A percentile compares a stretch with the other conserved stretches of the same genome.
Evolutionary conservation across 2,329 filamentous ascomycete genomes (phyloP).

Genomic region (Aspergillus transmontanensis): DNA sequence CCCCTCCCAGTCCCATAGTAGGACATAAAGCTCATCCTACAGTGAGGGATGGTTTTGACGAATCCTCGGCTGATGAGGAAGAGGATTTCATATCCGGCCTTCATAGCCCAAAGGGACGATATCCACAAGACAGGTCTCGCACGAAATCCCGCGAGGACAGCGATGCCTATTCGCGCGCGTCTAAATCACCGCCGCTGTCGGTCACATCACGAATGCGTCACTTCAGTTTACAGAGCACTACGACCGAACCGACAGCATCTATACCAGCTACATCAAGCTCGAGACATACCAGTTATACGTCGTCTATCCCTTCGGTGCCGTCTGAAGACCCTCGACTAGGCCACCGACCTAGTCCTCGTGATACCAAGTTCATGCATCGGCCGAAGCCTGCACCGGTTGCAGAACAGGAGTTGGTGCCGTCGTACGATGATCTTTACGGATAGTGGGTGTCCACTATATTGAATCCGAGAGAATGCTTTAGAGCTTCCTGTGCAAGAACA

Average conservation of each 20-base stretch:
- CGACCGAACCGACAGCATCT: slow-evolving; percentile 29
- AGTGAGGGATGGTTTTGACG: slow-evolving; percentile 7
- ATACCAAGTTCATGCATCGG: slow-evolving; percentile 22
- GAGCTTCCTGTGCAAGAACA: background rate
- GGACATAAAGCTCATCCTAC: background rate
- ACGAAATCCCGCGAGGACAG: slow-evolving; percentile 13
- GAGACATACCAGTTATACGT: slow-evolving; percentile 36
- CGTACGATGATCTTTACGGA: slow-evolving; percentile 44
- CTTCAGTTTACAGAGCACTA: slow-evolving; percentile 34
- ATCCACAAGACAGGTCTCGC: slow-evolving; percentile 2
- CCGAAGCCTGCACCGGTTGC: slow-evolving; percentile 20
- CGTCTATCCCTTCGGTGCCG: slow-evolving; percentile 30
- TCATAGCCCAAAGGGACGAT: background rate
- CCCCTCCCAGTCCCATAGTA: background rate
- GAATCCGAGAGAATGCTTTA: background rate
- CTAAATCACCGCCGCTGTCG: slow-evolving; percentile 39
- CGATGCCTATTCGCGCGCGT: slow-evolving; percentile 26
- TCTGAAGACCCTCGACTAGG: slow-evolving; percentile 29
- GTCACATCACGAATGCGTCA: slow-evolving; percentile 43
- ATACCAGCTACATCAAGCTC: slow-evolving; percentile 32
- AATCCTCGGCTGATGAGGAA: slow-evolving; percentile 30
- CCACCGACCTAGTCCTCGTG: slow-evolving; percentile 21
- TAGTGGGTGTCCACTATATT: slow-evolving; percentile 17
- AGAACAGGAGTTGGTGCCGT: slow-evolving; percentile 38
- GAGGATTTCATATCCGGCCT: slow-evolving; percentile 16